phyloP scores from a whole-genome alignment of 108 stramenopile genomes.

The Nitzschia putrida region DNA sequence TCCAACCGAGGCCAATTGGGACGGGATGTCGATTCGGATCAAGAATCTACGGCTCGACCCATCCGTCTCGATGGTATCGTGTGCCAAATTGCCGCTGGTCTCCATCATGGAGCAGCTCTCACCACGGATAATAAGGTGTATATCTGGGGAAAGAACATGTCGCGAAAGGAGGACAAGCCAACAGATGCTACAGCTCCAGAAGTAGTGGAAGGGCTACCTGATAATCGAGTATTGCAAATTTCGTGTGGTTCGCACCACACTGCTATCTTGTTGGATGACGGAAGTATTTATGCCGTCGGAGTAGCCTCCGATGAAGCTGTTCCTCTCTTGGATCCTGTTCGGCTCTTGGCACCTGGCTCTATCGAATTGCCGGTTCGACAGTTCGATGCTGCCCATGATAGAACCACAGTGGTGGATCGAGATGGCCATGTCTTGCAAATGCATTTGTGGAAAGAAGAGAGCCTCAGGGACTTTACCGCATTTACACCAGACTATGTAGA shows the following conservation, averaged over 20 bases:
- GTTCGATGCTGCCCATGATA: constrained; percentile 79
- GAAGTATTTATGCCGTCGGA: constrained; percentile 81
- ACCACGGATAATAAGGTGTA: constrained; percentile 65
- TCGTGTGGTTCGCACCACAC: constrained; percentile 86
- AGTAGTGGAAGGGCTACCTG: constrained; percentile 61
- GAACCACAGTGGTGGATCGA: constrained; percentile 70
- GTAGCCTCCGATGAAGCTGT: constrained; percentile 69
- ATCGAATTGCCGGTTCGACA: constrained; percentile 63
- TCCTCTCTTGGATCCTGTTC: constrained; percentile 70
- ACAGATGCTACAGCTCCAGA: constrained; percentile 59
- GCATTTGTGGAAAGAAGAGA: constrained; percentile 78
- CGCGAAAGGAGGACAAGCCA: constrained; percentile 9
- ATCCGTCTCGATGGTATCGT: constrained; percentile 43
- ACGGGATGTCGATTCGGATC: constrained; percentile 35
- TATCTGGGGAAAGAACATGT: constrained; percentile 83
- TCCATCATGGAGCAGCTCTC: constrained; percentile 72
- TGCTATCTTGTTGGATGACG: constrained; percentile 80
- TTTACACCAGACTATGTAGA: constrained; percentile 80
- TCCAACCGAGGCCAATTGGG: constrained; percentile 86
- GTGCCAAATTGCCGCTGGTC: constrained; percentile 60
- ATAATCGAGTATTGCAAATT: constrained; percentile 49
- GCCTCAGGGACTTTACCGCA: constrained; percentile 59
- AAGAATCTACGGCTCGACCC: constrained; percentile 34
- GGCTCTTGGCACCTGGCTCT: constrained; percentile 61
- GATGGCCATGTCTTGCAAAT: constrained; percentile 64